Evolutionary conservation across 352 stramenopile genomes (phyloP).

Genomic region (Phytophthora lateralis): DNA sequence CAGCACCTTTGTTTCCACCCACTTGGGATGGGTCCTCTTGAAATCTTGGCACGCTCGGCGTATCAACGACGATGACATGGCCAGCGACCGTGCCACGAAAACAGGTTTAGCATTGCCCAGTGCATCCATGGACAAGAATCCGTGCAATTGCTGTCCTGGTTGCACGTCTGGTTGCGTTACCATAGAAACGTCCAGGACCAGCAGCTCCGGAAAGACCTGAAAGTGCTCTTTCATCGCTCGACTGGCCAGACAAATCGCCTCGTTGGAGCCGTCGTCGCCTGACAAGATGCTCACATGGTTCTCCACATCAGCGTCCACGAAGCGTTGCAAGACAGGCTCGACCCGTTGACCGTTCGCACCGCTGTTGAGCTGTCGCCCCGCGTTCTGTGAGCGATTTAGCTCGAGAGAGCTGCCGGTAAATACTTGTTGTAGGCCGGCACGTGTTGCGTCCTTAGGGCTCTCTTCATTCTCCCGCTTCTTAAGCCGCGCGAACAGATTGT

Average conservation of each 20-base stretch:
- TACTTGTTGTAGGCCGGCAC: conserved; percentile 1
- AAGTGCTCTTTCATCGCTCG: conserved; percentile 80
- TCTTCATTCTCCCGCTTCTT: conserved; percentile 56
- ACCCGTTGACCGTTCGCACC: conserved; percentile 30
- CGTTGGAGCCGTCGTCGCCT: conserved; percentile 71
- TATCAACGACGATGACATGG: conserved; percentile 54
- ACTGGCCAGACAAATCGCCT: conserved; percentile 74
- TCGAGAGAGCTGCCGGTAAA: neutral
- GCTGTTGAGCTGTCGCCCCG: neutral
- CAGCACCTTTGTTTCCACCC: conserved; percentile 64
- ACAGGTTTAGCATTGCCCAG: conserved; percentile 70
- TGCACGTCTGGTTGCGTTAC: neutral
- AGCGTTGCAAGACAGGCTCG: conserved; percentile 64
- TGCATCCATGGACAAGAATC: conserved; percentile 73
- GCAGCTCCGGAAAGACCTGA: conserved; percentile 62
- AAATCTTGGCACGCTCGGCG: conserved; percentile 74
- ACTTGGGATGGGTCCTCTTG: conserved; percentile 72
- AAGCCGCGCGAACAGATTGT: conserved; percentile 71
- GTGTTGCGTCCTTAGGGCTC: neutral
- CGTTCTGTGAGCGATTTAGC: neutral
- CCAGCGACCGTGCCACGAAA: conserved; percentile 58
- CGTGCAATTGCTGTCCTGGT: conserved; percentile 51
- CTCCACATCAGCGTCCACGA: conserved; percentile 72
- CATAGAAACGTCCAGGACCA: conserved; percentile 52
- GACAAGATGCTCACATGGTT: conserved; percentile 81